Evolutionary conservation across 2,329 filamentous ascomycete genomes (phyloP), one percentile per base, ranked within the genome.

Genomic region (Rachicladosporium sp.): DNA sequence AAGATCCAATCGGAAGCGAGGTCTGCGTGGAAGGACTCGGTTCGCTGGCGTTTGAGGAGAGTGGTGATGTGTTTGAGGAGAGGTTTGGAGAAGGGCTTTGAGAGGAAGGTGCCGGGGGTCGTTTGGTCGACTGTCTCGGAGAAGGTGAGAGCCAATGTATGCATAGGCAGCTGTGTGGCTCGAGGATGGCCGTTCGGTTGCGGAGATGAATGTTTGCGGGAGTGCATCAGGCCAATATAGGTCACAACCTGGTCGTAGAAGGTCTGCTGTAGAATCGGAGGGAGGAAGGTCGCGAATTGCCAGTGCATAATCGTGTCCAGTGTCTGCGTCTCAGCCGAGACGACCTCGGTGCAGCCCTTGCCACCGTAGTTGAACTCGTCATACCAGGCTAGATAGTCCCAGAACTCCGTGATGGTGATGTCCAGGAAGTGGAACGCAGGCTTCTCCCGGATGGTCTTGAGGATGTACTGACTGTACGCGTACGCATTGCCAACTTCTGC

Each of bases 361-460:
- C 91, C 91, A 40, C 91, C 93, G 54, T 96, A 96, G 67, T 99
- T 98, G 70, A 89, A 94, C 61, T 95, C 86, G 52, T 99, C 91
- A 50, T 96, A 96, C 91, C 91, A 99, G 4, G 95, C 79, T 0
- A 99, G 76, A 54, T 95, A 96, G 60, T 99, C 91, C 91, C 91
- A 99, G 62, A 95, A 99, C 58, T 98, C 91, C 50, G 89, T 94
- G 61, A 99, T 91, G 52, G 95, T 85, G 3, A 99, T 71, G 53
- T 98, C 91, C 47, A 99, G 78, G 57, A 98, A 98, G 60, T 95
- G 85, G 64, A 99, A 99, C 0, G 95, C 73, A 0, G 91, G 87
- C 55, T 95, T 95, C 41, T 78, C 79, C 62, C 93, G 89, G 65
- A 99, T 95, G 0, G 88, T 93, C 66, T 95, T 95, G 54, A 98